Evolutionary conservation across 2,329 filamentous ascomycete species (phyloP), one percentile per base, ranked within the genome.

Genomic region (Exophiala bonariae): DNA sequence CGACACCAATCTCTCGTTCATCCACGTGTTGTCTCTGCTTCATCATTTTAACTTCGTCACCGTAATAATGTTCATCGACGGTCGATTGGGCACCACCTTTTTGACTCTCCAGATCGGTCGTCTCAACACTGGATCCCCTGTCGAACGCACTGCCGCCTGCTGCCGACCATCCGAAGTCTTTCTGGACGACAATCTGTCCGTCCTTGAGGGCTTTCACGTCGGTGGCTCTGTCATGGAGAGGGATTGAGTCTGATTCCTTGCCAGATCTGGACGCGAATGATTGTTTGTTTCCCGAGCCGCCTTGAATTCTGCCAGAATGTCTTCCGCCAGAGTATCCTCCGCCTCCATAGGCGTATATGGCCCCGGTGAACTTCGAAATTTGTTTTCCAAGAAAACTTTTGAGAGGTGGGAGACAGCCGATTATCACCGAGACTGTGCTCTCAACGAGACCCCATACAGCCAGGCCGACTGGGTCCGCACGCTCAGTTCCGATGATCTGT

Each of bases 391-490:
- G 39, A 20, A 41, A 31, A 23, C 39, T 41, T 18, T 41, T 41
- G 22, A 41, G 26, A 4, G 39, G 39, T 17, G 39, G 39, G 8
- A 41, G 39, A 16, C 45, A 52, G 3, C 49, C 49, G 28, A 52
- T 23, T 16, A 52, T 52, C 28, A 52, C 49, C 4, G 45, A 33
- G 18, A 52, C 23, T 3, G 49, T 34, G 22, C 30, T 36, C 28
- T 52, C 49, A 18, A 52, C 33, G 6, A 47, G 43, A 11, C 28
- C 45, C 49, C 49, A 52, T 5, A 52, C 17, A 5, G 45, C 46
- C 4, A 48, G 37, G 4, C 28, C 26, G 11, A 40, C 30, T 3
- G 42, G 30, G 22, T 36, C 35, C 11, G 17, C 33, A 7, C 44
- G 26, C 8, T 22, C 41, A 20, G 41, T 28, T 3, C 33, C 26